Percentiles rank a stretch among this genome's conserved stretches.
These are phyloP conservation scores for Cytospora leucostoma DNA, from an alignment of 2,329 filamentous ascomycete genomes.

Conservation along the genomic window DNA sequence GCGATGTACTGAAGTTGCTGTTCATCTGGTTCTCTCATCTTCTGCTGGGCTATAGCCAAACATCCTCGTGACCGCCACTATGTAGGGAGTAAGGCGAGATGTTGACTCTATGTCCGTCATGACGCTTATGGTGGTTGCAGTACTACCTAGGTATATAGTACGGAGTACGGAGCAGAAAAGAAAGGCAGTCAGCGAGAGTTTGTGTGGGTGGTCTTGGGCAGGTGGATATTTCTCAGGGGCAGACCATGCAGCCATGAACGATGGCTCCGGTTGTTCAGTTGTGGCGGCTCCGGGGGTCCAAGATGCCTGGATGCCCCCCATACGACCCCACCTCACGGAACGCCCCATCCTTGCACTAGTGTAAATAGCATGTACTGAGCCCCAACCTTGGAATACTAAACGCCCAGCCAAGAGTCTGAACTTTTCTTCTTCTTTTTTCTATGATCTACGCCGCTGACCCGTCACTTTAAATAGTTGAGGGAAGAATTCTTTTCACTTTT, in stretches of 20 bases:
- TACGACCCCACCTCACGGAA: slow-evolving; percentile 11
- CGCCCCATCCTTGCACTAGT: slow-evolving; percentile 14
- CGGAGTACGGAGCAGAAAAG: background rate
- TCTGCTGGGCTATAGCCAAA: too few relatives aligned
- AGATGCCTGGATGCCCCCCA: background rate
- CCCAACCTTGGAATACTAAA: slow-evolving; percentile 15
- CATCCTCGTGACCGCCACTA: background rate
- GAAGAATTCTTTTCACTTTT: background rate
- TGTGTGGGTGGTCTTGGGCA: too few relatives aligned
- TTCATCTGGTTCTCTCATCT: too few relatives aligned
- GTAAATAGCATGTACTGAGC: slow-evolving; percentile 21
- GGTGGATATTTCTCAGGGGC: background rate
- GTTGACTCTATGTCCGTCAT: background rate
- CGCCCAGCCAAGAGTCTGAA: slow-evolving; percentile 8
- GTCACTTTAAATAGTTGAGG: slow-evolving; percentile 17
- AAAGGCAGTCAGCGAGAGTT: too few relatives aligned
- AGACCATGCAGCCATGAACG: background rate
- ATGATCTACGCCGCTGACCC: slow-evolving; percentile 3
- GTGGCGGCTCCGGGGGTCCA: slow-evolving; percentile 2
- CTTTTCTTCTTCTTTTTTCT: slow-evolving; percentile 5
- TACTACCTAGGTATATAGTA: background rate
- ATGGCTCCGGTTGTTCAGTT: background rate
- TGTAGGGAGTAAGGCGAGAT: background rate
- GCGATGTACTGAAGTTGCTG: background rate
- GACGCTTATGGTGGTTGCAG: background rate